Conservation (phyloP, 257 asterid species). For the Penstemon newberryi region DNA sequence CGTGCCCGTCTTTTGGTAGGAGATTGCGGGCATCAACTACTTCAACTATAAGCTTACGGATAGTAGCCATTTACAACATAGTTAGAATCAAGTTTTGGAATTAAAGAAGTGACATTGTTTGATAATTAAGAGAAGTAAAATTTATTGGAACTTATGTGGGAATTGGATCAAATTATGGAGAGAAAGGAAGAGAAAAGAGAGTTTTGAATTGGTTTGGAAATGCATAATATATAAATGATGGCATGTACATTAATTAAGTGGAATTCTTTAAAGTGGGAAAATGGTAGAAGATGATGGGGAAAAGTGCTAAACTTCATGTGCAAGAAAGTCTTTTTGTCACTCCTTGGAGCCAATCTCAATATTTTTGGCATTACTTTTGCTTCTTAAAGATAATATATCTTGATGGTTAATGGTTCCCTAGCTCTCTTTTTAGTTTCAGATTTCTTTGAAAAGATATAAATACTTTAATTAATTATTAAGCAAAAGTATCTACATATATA, state of each 20-base stretch:
- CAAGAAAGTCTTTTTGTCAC: conserved; percentile 45
- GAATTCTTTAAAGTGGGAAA: conserved; percentile 32
- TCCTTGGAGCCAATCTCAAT: conserved; percentile 19
- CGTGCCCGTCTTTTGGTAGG: conserved; percentile 82
- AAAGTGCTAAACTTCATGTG: conserved; percentile 59
- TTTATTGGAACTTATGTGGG: neutral
- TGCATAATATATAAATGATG: conserved; percentile 19
- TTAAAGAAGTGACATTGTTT: neutral
- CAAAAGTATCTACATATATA: too few species aligned
- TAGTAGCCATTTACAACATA: conserved; percentile 38
- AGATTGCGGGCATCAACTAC: conserved; percentile 74
- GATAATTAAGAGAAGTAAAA: neutral
- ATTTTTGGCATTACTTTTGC: conserved; percentile 29
- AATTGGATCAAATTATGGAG: neutral
- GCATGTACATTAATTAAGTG: conserved; percentile 20
- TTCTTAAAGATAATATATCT: conserved; percentile 33
- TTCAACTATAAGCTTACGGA: conserved; percentile 71
- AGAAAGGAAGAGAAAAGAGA: conserved; percentile 3
- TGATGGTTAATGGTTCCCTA: conserved; percentile 33
- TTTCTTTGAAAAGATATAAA: neutral
- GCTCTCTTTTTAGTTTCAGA: neutral
- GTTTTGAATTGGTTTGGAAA: neutral
- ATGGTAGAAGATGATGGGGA: conserved; percentile 24
- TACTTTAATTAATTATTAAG: neutral
- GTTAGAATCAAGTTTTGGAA: neutral